Evolutionary conservation across 306 rosid genomes (phyloP).

Genomic region (Abrus pulchellus): DNA sequence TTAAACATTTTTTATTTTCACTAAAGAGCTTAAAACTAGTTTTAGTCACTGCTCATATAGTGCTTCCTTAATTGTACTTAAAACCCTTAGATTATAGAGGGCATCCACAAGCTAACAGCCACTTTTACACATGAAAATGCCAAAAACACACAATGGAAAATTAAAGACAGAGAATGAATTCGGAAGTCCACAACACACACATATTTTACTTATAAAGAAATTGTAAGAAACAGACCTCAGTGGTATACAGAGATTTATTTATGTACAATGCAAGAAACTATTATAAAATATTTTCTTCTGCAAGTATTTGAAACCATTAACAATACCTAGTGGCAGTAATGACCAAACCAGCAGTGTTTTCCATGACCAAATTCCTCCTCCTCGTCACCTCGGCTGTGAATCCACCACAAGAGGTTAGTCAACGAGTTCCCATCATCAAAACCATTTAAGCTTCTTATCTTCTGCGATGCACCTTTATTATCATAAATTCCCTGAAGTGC

Average conservation of each 20-base stretch:
- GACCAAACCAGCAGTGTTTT: conserved; percentile 54
- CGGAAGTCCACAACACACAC: conserved; percentile 34
- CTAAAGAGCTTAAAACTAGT: not conserved
- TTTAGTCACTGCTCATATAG: not conserved
- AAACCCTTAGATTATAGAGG: not conserved
- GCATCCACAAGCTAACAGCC: not conserved
- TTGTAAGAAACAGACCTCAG: conserved; percentile 10
- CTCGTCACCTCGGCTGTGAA: conserved; percentile 69
- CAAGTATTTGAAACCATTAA: conserved; percentile 27
- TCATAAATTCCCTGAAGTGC: conserved; percentile 80
- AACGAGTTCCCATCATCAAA: conserved; percentile 82
- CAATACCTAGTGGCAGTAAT: conserved; percentile 51
- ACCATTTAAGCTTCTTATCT: conserved; percentile 62
- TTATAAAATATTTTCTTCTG: not conserved
- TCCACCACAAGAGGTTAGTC: conserved; percentile 90
- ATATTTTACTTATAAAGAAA: conserved; percentile 24
- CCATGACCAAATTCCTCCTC: conserved; percentile 49
- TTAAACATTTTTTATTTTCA: not conserved
- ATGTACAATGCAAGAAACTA: conserved; percentile 24
- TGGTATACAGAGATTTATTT: not conserved
- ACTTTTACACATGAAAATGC: not conserved
- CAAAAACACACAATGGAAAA: not conserved
- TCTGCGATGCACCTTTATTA: conserved; percentile 57
- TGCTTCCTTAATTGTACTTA: not conserved
- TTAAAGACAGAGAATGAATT: conserved; percentile 5